Evolutionary conservation across 2,329 filamentous ascomycete species (phyloP).

Genomic region (Phoma sp.): DNA sequence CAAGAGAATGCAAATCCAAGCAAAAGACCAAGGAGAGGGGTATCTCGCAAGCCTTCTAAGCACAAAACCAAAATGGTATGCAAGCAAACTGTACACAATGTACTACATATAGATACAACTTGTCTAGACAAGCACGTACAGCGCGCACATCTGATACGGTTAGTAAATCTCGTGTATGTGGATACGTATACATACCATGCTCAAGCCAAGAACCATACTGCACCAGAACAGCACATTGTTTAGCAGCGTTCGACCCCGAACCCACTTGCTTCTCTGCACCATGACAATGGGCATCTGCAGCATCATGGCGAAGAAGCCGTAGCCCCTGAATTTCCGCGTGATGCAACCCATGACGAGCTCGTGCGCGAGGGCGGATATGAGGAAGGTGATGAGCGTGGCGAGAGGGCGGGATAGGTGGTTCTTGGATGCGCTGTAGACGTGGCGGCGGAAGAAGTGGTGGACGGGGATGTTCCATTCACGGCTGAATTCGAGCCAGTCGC

Average conservation of each 20-base stretch:
- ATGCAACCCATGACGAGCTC: slow-evolving; percentile 98
- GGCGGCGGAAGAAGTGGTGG: slow-evolving; percentile 91
- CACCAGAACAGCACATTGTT: slow-evolving; percentile 85
- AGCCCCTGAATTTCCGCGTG: slow-evolving; percentile 93
- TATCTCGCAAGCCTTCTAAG: slow-evolving; percentile 24
- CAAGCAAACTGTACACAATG: too few relatives aligned
- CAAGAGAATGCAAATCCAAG: not conserved
- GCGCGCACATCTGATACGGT: slow-evolving; percentile 46
- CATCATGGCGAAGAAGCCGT: slow-evolving; percentile 96
- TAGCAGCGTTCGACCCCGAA: slow-evolving; percentile 76
- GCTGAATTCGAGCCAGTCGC: slow-evolving; percentile 94
- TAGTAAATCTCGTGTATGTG: slow-evolving; percentile 15
- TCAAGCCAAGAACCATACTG: slow-evolving; percentile 86
- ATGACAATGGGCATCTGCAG: slow-evolving; percentile 94
- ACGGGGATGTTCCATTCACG: slow-evolving; percentile 93
- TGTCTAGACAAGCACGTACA: slow-evolving; percentile 49
- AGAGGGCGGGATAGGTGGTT: slow-evolving; percentile 76
- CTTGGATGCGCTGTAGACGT: slow-evolving; percentile 87
- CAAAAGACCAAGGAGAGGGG: slow-evolving; percentile 20
- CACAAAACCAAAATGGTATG: not conserved
- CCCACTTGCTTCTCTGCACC: slow-evolving; percentile 80
- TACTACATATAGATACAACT: too few relatives aligned
- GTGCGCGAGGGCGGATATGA: slow-evolving; percentile 87
- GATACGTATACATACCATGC: slow-evolving; percentile 77
- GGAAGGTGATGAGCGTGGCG: slow-evolving; percentile 88